A percentile compares a stretch with the other conserved stretches of the same genome.
phyloP scores from a whole-genome alignment of 2,329 filamentous ascomycete species.

The Colletotrichum sojae region DNA sequence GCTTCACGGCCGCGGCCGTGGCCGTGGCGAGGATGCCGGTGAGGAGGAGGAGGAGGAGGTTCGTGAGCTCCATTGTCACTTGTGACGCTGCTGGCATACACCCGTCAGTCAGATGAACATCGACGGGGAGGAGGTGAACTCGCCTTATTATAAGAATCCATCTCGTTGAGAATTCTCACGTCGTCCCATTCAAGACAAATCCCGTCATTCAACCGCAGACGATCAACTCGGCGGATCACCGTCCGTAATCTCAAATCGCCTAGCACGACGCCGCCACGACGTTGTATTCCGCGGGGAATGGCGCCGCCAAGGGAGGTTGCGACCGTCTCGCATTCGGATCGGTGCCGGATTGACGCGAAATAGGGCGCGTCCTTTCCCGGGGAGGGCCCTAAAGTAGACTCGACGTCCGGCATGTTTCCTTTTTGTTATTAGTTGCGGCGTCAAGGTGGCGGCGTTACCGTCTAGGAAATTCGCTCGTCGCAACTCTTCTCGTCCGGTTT shows the following conservation, averaged over 20 bases:
- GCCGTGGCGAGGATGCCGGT: background rate
- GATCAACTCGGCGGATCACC: background rate
- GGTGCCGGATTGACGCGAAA: slow-evolving; percentile 17
- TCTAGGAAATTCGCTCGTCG: too few relatives aligned
- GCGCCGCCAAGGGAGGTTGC: slow-evolving; percentile 10
- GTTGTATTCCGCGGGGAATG: background rate
- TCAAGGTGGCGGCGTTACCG: background rate
- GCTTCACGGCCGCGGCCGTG: background rate
- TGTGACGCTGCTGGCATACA: background rate
- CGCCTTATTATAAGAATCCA: background rate
- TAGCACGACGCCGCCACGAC: background rate
- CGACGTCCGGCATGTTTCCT: background rate
- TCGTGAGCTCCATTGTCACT: background rate
- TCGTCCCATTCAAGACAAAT: background rate
- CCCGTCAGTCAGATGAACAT: background rate
- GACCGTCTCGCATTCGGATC: slow-evolving; percentile 14
- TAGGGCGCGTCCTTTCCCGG: background rate
- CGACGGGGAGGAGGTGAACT: background rate
- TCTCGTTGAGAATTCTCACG: background rate
- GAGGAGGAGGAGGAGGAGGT: background rate
- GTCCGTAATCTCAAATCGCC: slow-evolving; percentile 20
- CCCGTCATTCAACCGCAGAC: slow-evolving; percentile 9
- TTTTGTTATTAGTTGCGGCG: background rate
- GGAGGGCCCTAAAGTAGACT: background rate
- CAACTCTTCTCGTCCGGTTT: too few relatives aligned